Evolutionary conservation across 108 stramenopile genomes (phyloP).

Genomic region (Schizochytrium sp.): DNA sequence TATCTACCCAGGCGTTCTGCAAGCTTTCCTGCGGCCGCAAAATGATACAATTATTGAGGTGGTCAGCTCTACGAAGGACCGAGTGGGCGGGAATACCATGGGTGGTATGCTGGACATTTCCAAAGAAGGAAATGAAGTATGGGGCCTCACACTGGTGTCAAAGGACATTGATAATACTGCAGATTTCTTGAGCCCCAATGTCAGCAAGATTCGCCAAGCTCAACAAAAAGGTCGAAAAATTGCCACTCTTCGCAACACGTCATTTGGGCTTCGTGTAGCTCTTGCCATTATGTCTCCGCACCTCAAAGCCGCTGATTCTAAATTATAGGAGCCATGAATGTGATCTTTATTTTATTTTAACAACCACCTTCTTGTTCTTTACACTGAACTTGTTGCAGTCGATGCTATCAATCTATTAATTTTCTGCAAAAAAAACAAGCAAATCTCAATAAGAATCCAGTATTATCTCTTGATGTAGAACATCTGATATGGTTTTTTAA

Average conservation of each 20-base stretch:
- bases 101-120: not conserved
- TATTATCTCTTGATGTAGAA: too few relatives aligned
- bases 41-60: constrained; percentile 28
- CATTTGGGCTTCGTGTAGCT: constrained; percentile 9
- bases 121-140: not conserved
- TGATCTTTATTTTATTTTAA: not conserved
- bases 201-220: constrained; percentile 22
- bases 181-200: not conserved
- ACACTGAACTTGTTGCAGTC: too few relatives aligned
- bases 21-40: constrained; percentile 4
- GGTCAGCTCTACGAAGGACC: not conserved
- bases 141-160: constrained; percentile 26
- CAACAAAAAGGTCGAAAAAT: constrained; percentile 39
- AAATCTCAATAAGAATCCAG: too few relatives aligned
- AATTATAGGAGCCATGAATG: not conserved
- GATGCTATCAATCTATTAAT: too few relatives aligned
- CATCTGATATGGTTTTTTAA: too few relatives aligned
- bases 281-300: constrained; percentile 59
- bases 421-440: too few relatives aligned
- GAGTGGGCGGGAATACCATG: not conserved
- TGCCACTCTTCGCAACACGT: constrained; percentile 9
- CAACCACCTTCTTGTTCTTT: too few relatives aligned
- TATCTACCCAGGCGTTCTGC: not conserved
- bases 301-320: not conserved
- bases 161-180: constrained; percentile 11